Conservation (phyloP, 345 rosid species). For the Salix exigua region DNA sequence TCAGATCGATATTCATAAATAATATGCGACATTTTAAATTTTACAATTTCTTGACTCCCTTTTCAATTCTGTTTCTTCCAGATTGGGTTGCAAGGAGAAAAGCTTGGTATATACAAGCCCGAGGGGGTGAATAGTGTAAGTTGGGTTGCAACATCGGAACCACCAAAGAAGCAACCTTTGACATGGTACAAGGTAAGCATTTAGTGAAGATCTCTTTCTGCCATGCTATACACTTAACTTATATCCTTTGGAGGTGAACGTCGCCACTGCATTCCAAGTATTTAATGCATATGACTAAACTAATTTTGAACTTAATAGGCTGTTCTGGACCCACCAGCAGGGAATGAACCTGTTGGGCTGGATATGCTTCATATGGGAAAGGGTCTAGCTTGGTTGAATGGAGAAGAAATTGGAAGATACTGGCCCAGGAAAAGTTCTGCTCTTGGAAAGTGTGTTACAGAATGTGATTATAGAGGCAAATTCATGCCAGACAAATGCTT, state of each 20-base stretch:
- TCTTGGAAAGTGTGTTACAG: slow-evolving; percentile 50
- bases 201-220: background rate
- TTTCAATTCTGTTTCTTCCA: slow-evolving; percentile 25
- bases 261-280: background rate
- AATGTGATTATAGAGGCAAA: slow-evolving; percentile 76
- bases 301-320: slow-evolving; percentile 39
- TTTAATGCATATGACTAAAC: background rate
- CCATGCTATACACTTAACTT: background rate
- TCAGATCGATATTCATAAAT: slow-evolving; percentile 2
- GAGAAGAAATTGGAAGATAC: slow-evolving; percentile 95
- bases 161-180: slow-evolving; percentile 69
- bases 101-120: slow-evolving; percentile 54
- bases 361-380: slow-evolving; percentile 93
- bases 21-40: background rate
- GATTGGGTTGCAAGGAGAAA: slow-evolving; percentile 86
- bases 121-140: slow-evolving; percentile 39
- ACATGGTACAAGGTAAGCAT: slow-evolving; percentile 86
- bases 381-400: slow-evolving; percentile 95
- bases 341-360: slow-evolving; percentile 80
- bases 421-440: slow-evolving; percentile 56
- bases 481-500: slow-evolving; percentile 76
- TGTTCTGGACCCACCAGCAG: slow-evolving; percentile 66
- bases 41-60: slow-evolving; percentile 2
- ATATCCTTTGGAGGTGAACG: background rate
- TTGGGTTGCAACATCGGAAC: slow-evolving; percentile 65